A percentile compares a stretch with the other conserved stretches of the same genome.
phyloP scores from a whole-genome alignment of 2,329 filamentous ascomycete genomes.

The Ascochyta fabae region DNA sequence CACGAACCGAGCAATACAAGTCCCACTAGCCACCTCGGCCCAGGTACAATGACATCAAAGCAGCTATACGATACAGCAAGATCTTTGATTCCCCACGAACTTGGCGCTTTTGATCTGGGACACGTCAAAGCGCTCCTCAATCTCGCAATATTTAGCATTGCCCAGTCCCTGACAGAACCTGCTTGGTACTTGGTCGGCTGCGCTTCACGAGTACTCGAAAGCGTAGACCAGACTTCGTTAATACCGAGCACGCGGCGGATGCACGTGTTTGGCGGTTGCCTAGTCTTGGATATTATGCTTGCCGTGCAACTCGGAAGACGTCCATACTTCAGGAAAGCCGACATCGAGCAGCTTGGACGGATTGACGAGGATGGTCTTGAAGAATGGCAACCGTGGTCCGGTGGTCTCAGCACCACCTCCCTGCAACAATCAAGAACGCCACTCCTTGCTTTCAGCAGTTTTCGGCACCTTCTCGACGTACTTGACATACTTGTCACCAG shows the following conservation, averaged over 20 bases:
- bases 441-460: conserved; percentile 58
- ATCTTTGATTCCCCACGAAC: conserved; percentile 40
- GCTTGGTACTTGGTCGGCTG: conserved; percentile 71
- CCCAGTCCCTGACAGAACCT: conserved; percentile 60
- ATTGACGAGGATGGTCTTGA: conserved; percentile 72
- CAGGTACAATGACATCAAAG: conserved; percentile 17
- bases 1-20: conserved; percentile 27
- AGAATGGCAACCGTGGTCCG: conserved; percentile 76
- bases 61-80: conserved; percentile 39
- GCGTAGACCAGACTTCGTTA: conserved; percentile 47
- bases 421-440: conserved; percentile 32
- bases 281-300: conserved; percentile 67
- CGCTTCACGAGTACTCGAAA: conserved; percentile 63
- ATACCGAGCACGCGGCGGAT: conserved; percentile 39
- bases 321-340: conserved; percentile 58
- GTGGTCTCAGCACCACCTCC: conserved; percentile 51
- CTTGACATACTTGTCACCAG: conserved; percentile 31
- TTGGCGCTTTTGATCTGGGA: conserved; percentile 45
- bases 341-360: conserved; percentile 56
- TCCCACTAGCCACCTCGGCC: conserved; percentile 1
- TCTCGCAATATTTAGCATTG: conserved; percentile 69
- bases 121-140: conserved; percentile 54
- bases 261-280: conserved; percentile 63
- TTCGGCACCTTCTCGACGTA: conserved; percentile 56
- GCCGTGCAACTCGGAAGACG: conserved; percentile 59